Conservation (phyloP, 495 filamentous ascomycete species). For the Hyaloscypha finlandica region DNA sequence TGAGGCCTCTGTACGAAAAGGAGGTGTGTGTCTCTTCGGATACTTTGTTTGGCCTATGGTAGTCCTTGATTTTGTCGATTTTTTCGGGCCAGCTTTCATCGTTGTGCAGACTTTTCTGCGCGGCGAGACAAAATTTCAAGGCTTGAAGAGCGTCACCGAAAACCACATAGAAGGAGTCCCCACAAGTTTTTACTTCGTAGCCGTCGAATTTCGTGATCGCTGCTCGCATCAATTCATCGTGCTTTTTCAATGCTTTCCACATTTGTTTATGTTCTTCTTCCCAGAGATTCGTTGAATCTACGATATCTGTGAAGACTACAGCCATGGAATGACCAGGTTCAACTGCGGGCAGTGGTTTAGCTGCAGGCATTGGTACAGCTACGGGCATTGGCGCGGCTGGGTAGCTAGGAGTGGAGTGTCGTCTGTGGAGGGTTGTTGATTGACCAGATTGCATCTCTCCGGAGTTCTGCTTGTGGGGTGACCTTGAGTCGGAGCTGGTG, state of each 20-base stretch:
- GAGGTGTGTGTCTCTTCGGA: background rate
- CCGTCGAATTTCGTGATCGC: background rate
- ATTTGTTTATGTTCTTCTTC: background rate
- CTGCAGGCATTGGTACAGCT: too few relatives aligned
- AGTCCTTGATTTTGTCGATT: constrained; percentile 12
- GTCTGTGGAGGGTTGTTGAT: too few relatives aligned
- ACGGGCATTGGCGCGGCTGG: too few relatives aligned
- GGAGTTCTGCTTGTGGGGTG: too few relatives aligned
- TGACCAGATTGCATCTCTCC: too few relatives aligned
- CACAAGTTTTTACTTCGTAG: constrained; percentile 19
- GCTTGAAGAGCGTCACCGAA: background rate
- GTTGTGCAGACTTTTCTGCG: background rate
- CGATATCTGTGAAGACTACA: constrained; percentile 22
- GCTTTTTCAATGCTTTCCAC: background rate
- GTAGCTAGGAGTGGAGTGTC: too few relatives aligned
- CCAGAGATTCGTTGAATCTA: constrained; percentile 17
- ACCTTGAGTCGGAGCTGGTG: too few relatives aligned
- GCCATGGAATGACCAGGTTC: background rate
- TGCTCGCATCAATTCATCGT: constrained; percentile 10
- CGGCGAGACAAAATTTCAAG: constrained; percentile 7
- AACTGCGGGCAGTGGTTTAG: too few relatives aligned
- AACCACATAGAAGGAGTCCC: constrained; percentile 12
- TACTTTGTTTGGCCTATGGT: background rate
- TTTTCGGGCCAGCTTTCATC: background rate
- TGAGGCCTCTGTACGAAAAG: background rate